Base-by-base conservation (phyloP, 2,329 filamentous ascomycete species). In the Talaromyces albobiverticillius region DNA sequence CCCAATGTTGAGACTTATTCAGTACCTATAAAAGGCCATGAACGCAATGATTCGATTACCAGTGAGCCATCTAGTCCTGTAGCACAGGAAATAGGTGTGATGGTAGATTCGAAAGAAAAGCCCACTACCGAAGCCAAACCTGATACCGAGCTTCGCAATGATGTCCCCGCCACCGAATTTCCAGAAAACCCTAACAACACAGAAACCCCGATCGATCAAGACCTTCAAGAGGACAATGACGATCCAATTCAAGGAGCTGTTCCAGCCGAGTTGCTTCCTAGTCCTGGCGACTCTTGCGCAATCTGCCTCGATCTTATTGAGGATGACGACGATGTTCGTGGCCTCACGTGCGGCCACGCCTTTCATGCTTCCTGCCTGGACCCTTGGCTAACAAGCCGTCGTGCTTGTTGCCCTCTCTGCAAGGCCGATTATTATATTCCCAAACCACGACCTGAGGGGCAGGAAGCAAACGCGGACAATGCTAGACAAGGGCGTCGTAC, bases 371-470 rank as follows among this genome's bases (percentile, higher is more conserved):
- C 88, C 36, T 99, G 94, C 68, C 84, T 99, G 46, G 94, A 99
- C 64, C 94, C 94, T 10, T 99, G 94, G 94, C 77, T 99, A 59
- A 99, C 94, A 9, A 92, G 89, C 67, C 85, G 94, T 59, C 87
- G 93, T 61, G 94, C 94, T 23, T 97, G 93, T 77, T 99, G 94
- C 70, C 94, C 94, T 5, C 85, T 99, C 6, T 99, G 94, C 79
- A 99, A 99, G 76, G 90, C 93, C 38, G 94, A 99, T 68, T 99
- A 97, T 71, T 97, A 95, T 71, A 87, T 90, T 2, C 93, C 94
- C 0, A 97, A 97, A 74, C 90, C 91, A 48, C 88, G 90, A 14
- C 79, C 88, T 3, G 83, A 85, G 57, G 78, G 74, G 49, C 55
- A 61, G 41, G 70, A 67, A 43, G 48, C 58, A 16, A 48, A 58